These are phyloP conservation scores for Musa itinerans DNA, from an alignment of 176 grass and related monocot genomes.

Conservation along the genomic window DNA sequence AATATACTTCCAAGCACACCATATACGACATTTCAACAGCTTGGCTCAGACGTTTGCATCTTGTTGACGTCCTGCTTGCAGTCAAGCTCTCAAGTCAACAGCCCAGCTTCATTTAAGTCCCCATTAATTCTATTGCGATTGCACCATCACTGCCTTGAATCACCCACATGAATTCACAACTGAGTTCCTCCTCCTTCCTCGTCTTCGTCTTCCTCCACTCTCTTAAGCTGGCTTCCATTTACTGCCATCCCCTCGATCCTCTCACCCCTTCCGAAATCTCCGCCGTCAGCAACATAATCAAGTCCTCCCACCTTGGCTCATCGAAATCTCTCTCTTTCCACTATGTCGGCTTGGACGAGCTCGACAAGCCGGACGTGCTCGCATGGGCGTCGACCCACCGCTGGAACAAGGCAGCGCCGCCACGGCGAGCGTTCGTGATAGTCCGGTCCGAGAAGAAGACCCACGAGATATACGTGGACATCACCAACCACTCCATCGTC, in stretches of 20 bases:
- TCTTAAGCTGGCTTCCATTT: conserved; percentile 6
- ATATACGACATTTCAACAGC: no score
- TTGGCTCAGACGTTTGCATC: no score
- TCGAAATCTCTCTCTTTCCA: conserved; percentile 37
- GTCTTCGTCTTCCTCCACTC: conserved; percentile 9
- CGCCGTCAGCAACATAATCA: conserved; percentile 21
- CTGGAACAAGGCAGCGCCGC: neutral
- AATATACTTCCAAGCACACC: no score
- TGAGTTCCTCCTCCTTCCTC: no score
- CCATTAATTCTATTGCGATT: no score
- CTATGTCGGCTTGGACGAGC: conserved; percentile 82
- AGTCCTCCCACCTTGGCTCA: conserved; percentile 28
- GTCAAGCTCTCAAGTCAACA: no score
- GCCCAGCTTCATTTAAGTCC: no score
- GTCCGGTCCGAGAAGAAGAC: conserved; percentile 31
- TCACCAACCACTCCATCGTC: conserved; percentile 18
- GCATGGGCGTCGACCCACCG: neutral
- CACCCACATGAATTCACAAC: no score
- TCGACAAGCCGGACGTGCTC: conserved; percentile 32
- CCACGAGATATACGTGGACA: conserved; percentile 46
- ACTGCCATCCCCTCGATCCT: conserved; percentile 49
- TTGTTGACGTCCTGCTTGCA: no score
- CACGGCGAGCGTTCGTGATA: conserved; percentile 36
- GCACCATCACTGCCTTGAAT: no score
- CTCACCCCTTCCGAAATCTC: conserved; percentile 36